Conservation (phyloP, 371 early-diverging fungal genomes). For the Mortierella sp. region DNA sequence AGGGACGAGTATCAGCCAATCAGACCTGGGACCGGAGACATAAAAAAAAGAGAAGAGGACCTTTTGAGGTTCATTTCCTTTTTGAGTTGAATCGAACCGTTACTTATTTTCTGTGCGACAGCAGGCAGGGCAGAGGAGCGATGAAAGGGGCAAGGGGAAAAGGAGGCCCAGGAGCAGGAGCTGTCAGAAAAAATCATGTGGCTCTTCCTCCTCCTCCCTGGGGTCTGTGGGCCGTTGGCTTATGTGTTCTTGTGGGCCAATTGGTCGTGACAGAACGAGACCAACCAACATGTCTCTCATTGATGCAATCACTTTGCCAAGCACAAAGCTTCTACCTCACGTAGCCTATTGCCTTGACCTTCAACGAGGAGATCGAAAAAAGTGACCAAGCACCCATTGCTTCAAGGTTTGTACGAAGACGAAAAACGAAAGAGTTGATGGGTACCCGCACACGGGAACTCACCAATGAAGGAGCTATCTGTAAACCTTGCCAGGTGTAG, state of each 20-base stretch:
- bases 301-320: too few species aligned
- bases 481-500: neutral
- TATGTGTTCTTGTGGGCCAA: neutral
- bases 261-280: neutral
- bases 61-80: slow-evolving; percentile 3
- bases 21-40: slow-evolving; percentile 7
- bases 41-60: neutral
- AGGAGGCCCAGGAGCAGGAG: neutral
- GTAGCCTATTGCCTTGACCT: neutral
- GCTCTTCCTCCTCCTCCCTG: neutral
- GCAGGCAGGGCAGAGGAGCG: neutral
- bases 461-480: neutral
- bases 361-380: neutral
- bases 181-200: too few species aligned
- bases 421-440: neutral
- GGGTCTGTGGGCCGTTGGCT: neutral
- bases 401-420: neutral
- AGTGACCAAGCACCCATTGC: neutral
- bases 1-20: neutral
- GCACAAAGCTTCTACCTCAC: too few species aligned
- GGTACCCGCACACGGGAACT: neutral
- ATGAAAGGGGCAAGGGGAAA: neutral
- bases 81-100: slow-evolving; percentile 10
- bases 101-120: neutral
- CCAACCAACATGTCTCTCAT: neutral